Percentiles rank a stretch among this genome's conserved stretches.
Conservation (phyloP, 1,284 basidiomycete species). For the Cryptococcus sp. region DNA sequence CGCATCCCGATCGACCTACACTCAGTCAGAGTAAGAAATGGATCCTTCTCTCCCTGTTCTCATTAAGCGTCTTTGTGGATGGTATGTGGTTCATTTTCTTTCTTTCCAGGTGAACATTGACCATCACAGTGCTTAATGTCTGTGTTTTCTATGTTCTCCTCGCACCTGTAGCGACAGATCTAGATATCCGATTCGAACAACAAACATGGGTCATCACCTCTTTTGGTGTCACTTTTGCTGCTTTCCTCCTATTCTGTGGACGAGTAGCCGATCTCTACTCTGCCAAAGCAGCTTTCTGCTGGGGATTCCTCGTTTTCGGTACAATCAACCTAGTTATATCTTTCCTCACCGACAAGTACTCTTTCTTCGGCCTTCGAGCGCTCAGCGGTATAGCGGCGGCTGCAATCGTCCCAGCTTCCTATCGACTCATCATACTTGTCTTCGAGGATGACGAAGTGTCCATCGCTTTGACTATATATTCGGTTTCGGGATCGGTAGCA, state of each 20-base stretch:
- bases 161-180: constrained; percentile 15
- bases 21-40: no score
- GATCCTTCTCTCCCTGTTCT: no score
- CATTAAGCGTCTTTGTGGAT: no score
- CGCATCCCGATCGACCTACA: no score
- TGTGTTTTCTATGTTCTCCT: constrained; percentile 21
- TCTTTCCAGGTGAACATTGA: no score
- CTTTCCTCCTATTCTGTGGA: constrained; percentile 33
- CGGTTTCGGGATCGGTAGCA: constrained; percentile 32
- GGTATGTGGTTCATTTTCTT: no score
- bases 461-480: constrained; percentile 27
- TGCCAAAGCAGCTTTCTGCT: constrained; percentile 22
- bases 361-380: constrained; percentile 37
- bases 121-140: background rate
- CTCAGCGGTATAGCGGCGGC: constrained; percentile 33
- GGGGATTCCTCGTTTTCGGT: constrained; percentile 28
- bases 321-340: constrained; percentile 32
- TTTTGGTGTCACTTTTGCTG: constrained; percentile 28
- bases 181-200: constrained; percentile 19
- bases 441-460: constrained; percentile 20
- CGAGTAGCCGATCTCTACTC: constrained; percentile 30
- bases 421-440: constrained; percentile 29
- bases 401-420: constrained; percentile 28
- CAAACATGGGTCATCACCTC: constrained; percentile 29
- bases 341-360: constrained; percentile 31